Evolutionary conservation across 495 filamentous ascomycete genomes (phyloP), one percentile per base, ranked within the genome.

Genomic region (Daldinia concentrica): DNA sequence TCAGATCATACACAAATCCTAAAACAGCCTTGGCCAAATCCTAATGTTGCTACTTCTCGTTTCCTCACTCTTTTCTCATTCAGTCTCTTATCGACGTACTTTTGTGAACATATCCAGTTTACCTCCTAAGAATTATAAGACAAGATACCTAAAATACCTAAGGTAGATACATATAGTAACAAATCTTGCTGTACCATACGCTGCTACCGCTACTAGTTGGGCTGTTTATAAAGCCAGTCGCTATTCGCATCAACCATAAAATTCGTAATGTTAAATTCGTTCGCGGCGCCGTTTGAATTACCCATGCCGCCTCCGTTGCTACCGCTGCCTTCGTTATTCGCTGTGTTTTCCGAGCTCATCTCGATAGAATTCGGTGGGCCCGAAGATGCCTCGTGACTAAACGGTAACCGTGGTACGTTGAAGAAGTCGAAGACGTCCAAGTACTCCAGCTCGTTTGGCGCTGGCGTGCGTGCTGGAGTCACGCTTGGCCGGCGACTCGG

Each of bases 381-480:
- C 6, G 73, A 63, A 0, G 73, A 76, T 0, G 79, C 77, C 37
- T 81, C 81, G 12, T 77, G 76, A 30, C 76, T 79, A 36, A 84
- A 76, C 4, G 91, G 90, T 7, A 95, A 81, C 17, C 92, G 83
- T 4, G 93, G 93, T 50, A 95, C 87, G 78, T 96, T 96, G 83
- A 96, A 97, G 80, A 94, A 96, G 67, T 94, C 92, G 77, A 97
- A 97, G 2, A 96, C 92, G 74, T 97, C 93, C n/a, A 96, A 81
- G 73, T 94, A 96, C 71, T 96, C 93, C 11, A 95, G 82, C 62
- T 97, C 92, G 76, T 94, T 92, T 8, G 90, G 87, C 9, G 86
- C 90, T n/a, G 89, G 89, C 62, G 87, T 93, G 29, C 88, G 82
- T 9, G 83, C 83, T 0, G 84, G 79, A 6, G 81, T 82, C 69